These are phyloP conservation scores for Penicillium sp. DNA, from an alignment of 2,329 filamentous ascomycete species.

Conservation along the genomic window DNA sequence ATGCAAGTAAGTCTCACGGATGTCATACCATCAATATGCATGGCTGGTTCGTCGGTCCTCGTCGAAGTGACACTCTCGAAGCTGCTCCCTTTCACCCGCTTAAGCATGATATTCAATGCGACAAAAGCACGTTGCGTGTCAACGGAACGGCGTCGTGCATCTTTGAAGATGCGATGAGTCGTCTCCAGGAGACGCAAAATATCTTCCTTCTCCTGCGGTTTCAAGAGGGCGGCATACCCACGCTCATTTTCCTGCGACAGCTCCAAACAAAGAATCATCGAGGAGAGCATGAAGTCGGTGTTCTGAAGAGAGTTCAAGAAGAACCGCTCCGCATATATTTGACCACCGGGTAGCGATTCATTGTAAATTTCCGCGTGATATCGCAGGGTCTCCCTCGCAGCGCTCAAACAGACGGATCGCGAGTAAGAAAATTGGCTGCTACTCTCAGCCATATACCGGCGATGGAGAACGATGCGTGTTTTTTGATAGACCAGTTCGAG, in stretches of 20 bases:
- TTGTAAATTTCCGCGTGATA: slow-evolving; percentile 52
- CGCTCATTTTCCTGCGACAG: slow-evolving; percentile 24
- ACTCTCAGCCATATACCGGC: slow-evolving; percentile 48
- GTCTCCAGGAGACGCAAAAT: slow-evolving; percentile 26
- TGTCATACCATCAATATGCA: slow-evolving; percentile 2
- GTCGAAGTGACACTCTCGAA: slow-evolving; percentile 2
- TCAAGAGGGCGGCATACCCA: slow-evolving; percentile 4
- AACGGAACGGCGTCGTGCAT: slow-evolving; percentile 22
- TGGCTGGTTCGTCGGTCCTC: slow-evolving; percentile 2
- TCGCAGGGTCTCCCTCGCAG: slow-evolving; percentile 49
- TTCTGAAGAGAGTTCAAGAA: slow-evolving; percentile 58
- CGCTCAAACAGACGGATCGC: slow-evolving; percentile 46
- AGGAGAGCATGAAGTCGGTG: slow-evolving; percentile 61
- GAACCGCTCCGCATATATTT: slow-evolving; percentile 54
- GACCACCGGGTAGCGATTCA: slow-evolving; percentile 54
- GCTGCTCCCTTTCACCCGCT: slow-evolving; percentile 17
- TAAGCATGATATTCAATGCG: slow-evolving; percentile 31
- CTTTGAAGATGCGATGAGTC: slow-evolving; percentile 29
- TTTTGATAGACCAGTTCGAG: slow-evolving; percentile 54
- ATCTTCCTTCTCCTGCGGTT: slow-evolving; percentile 17
- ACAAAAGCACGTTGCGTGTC: slow-evolving; percentile 30
- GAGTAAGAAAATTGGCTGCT: slow-evolving; percentile 44
- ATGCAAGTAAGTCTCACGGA: too few relatives aligned
- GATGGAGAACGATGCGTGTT: slow-evolving; percentile 53
- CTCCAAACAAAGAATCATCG: slow-evolving; percentile 58